Base-by-base conservation (phyloP, 495 filamentous ascomycete genomes). In the Staphylotrichum longicolle region DNA sequence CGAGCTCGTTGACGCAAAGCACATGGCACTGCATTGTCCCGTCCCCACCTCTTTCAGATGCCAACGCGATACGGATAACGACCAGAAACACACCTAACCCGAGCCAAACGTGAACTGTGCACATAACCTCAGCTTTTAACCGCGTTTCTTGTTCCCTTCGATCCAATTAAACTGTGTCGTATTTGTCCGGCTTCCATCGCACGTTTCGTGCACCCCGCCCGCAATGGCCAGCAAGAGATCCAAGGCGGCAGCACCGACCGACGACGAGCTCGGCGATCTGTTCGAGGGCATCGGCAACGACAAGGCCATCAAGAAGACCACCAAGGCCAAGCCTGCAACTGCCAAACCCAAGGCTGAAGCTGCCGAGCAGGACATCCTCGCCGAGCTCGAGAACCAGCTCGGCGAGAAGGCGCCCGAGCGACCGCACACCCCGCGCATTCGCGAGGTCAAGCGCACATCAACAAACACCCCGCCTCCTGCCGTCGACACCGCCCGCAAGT, bases 231-330 rank as follows among this genome's bases (percentile, higher is more conserved):
- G 70, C 59, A 78, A 75, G 47, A 70, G 69, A 41, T 54, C 78
- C 15, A 79, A 79, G 67, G 70, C 72, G 4, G 64, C 20, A 27
- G 20, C 87, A 58, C 80, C 82, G 30, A 88, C 87, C 58, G 88
- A 86, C 67, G 90, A 95, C 66, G 91, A 95, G 72, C 81, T 96
- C 47, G 81, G 89, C 44, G 89, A 91, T 72, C 85, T 93, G 69
- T 90, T 97, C 70, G 89, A 90, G 61, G 83, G 82, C 51, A 83
- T 95, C 58, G 85, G 80, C 59, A 77, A 84, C 68, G 83, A 77
- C 54, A 69, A 63, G 40, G 68, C 70, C 47, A 55, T 66, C 58
- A 75, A 77, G 61, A 81, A 80, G 67, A 39, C 84, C 46, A 51
- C 75, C 60, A 85, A 81, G 72, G 69, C 76, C 63, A 80, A 77